phyloP scores from a whole-genome alignment of 2,329 filamentous ascomycete species.

The Bimuria novae-zelandiae region DNA sequence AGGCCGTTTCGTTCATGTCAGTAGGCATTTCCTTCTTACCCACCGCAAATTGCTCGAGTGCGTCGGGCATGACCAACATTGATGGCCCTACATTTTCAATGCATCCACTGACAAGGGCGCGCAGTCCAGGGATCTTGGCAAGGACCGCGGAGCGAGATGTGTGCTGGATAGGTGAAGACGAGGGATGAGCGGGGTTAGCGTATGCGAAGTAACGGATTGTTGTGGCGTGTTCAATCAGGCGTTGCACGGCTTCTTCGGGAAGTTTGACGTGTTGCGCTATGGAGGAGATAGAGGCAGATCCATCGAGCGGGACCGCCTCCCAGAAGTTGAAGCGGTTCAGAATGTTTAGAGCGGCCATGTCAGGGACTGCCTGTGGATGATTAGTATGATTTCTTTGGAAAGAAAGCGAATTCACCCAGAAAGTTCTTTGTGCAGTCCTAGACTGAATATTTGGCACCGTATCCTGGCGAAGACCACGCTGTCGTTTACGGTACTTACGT shows the following conservation, averaged over 20 bases:
- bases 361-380: slow-evolving; percentile 48
- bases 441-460: background rate
- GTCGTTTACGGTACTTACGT: slow-evolving; percentile 23
- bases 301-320: slow-evolving; percentile 55
- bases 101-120: slow-evolving; percentile 31
- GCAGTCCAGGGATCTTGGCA: slow-evolving; percentile 27
- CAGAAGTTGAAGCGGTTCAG: slow-evolving; percentile 60
- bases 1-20: slow-evolving; percentile 33
- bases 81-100: slow-evolving; percentile 33
- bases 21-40: slow-evolving; percentile 29
- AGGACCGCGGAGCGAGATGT: slow-evolving; percentile 38
- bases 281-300: slow-evolving; percentile 47
- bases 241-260: slow-evolving; percentile 32
- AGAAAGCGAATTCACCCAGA: too few relatives aligned
- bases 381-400: too few relatives aligned
- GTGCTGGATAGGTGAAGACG: slow-evolving; percentile 25
- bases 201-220: slow-evolving; percentile 44
- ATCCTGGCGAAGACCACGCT: too few relatives aligned
- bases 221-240: slow-evolving; percentile 41
- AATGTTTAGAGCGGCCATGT: slow-evolving; percentile 52
- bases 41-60: slow-evolving; percentile 30
- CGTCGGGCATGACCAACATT: slow-evolving; percentile 35
- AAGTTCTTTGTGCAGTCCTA: too few relatives aligned
- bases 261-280: slow-evolving; percentile 33
- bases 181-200: slow-evolving; percentile 17